A percentile compares a stretch with the other conserved stretches of the same genome.
phyloP scores from a whole-genome alignment of 345 rosid species.

The Melaleuca alternifolia region DNA sequence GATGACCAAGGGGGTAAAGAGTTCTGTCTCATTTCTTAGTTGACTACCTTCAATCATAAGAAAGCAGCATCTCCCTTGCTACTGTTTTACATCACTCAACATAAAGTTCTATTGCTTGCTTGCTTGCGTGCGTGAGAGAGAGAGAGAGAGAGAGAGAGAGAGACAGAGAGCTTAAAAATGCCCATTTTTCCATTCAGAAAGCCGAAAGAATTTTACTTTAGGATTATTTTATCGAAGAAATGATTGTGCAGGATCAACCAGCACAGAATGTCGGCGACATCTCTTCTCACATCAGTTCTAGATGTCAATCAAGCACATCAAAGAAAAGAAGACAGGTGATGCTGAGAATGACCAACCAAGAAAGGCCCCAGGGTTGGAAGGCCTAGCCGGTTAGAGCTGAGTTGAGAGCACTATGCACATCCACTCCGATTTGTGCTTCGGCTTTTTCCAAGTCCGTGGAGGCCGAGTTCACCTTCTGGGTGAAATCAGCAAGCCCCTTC shows the following conservation, averaged over 20 bases:
- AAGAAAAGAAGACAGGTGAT: background rate
- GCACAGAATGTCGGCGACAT: background rate
- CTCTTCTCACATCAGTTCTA: background rate
- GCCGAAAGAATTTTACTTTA: background rate
- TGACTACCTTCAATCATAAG: background rate
- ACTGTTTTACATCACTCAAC: background rate
- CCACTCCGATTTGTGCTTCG: conserved; percentile 65
- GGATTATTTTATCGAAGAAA: background rate
- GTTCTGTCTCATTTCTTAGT: too few species aligned
- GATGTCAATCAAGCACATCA: background rate
- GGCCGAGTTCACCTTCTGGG: conserved; percentile 72
- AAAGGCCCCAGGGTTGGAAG: background rate
- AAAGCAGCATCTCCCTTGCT: background rate
- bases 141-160: too few species aligned
- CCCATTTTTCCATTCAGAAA: background rate
- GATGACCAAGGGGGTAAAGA: too few species aligned
- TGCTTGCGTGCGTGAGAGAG: background rate
- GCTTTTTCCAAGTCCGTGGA: conserved; percentile 88
- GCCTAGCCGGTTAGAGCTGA: conserved; percentile 33
- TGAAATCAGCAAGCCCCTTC: conserved; percentile 84
- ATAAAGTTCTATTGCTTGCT: background rate
- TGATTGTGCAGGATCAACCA: background rate
- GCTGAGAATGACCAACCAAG: background rate
- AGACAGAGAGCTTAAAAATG: background rate
- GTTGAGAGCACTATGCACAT: conserved; percentile 49